Base-by-base conservation (phyloP, 2,329 filamentous ascomycete species). In the Rhynchosporium secalis region DNA sequence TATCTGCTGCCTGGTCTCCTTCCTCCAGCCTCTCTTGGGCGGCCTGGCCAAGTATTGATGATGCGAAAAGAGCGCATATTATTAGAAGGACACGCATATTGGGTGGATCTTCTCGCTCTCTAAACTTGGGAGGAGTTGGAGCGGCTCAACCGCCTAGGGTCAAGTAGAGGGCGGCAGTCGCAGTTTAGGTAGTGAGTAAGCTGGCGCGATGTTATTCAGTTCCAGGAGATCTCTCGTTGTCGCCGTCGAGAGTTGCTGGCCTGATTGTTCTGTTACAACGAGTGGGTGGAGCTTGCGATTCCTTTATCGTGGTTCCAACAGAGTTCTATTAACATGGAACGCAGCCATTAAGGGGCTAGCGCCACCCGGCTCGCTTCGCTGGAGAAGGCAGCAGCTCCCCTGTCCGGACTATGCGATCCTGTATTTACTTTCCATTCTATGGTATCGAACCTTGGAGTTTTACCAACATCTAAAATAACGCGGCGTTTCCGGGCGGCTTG, bases 1-100 rank as follows among this genome's bases (percentile, higher is more conserved):
- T 60, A 29, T 26, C 48, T 38, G 28, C 54, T 46, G 52, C 36
- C 60, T 59, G 56, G 13, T 66, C 65, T 36, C 56, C 38, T 43
- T 48, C 49, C 26, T 60, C 60, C n/a, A 62, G 41, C 36, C 48
- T 55, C 20, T 67, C 28, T 48, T 70, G 67, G 4, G 65, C 51
- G 13, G 63, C 59, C 26, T 70, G 62, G 62, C 66, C 67, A 56
- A 68, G 58, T 52, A 69, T 66, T 26, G 59, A 65, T 58, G 70
- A 68, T 31, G 69, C 67, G 51, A 71, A 69, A 54, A 72, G 54
- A 20, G 69, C 56, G 58, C 58, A 68, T 31, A 73, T 47, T 28
- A 72, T 60, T 48, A 68, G 60, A 62, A 70, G 67, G 56, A 73
- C 62, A 68, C 71, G 72, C 72, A 73, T 73, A 9, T 65, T 72